Conservation (phyloP, 805 yeast species). For the Saccharomycopsis sp. region DNA sequence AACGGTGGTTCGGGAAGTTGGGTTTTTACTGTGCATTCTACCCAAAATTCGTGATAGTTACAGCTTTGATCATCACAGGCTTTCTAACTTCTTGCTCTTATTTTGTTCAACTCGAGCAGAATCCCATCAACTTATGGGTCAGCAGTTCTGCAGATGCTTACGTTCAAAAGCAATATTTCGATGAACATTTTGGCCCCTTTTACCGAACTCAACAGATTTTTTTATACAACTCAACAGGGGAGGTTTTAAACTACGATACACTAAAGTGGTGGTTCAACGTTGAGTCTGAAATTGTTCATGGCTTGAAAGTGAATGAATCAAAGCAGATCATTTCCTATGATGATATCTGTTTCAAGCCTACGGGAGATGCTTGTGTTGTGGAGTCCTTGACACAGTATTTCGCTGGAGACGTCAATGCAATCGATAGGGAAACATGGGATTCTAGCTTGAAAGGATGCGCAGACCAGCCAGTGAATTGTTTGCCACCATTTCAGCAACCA, state of each 20-base stretch:
- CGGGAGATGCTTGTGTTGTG: slow-evolving; percentile 69
- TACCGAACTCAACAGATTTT: slow-evolving; percentile 82
- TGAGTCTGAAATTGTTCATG: slow-evolving; percentile 43
- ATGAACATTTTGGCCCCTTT: slow-evolving; percentile 82
- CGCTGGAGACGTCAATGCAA: slow-evolving; percentile 44
- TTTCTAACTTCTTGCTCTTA: slow-evolving; percentile 45
- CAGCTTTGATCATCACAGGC: slow-evolving; percentile 34
- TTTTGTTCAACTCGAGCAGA: slow-evolving; percentile 54
- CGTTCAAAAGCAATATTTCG: slow-evolving; percentile 59
- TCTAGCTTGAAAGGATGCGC: slow-evolving; percentile 50
- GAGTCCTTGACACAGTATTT: slow-evolving; percentile 89
- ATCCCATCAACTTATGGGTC: slow-evolving; percentile 88
- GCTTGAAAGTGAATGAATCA: slow-evolving; percentile 21
- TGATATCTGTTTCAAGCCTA: slow-evolving; percentile 77
- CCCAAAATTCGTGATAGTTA: slow-evolving; percentile 46
- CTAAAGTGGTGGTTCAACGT: slow-evolving; percentile 85
- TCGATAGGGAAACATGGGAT: slow-evolving; percentile 51
- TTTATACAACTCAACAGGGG: slow-evolving; percentile 58
- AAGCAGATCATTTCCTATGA: slow-evolving; percentile 32
- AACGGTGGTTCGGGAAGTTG: slow-evolving; percentile 37
- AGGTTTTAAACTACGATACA: slow-evolving; percentile 60
- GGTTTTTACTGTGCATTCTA: slow-evolving; percentile 53
- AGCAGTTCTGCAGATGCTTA: slow-evolving; percentile 65
- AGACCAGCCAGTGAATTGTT: slow-evolving; percentile 75
- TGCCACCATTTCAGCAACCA: slow-evolving; percentile 90